phyloP scores from a whole-genome alignment of 805 yeast species.

The Pichia nakasei region DNA sequence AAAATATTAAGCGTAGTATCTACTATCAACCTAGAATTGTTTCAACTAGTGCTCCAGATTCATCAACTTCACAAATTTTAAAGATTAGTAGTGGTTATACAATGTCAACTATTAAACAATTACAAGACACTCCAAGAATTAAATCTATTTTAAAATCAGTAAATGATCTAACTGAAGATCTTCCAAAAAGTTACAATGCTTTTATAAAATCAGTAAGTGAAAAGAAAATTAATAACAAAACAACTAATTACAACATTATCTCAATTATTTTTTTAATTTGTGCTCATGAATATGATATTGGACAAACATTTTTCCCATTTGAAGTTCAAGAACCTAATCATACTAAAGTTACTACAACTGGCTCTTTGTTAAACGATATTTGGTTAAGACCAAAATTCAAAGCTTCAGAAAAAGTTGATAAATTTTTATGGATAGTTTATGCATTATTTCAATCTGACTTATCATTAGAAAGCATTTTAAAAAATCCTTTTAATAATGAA shows the following conservation, averaged over 20 bases:
- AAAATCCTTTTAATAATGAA: conserved; percentile 25
- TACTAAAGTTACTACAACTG: conserved; percentile 11
- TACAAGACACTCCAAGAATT: conserved; percentile 91
- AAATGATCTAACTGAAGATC: conserved; percentile 56
- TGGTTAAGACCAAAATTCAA: conserved; percentile 54
- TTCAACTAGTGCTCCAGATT: background rate
- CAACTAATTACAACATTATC: conserved; percentile 45
- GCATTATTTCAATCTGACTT: conserved; percentile 70
- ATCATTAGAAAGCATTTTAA: conserved; percentile 33
- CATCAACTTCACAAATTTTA: conserved; percentile 4
- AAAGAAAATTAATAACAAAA: background rate
- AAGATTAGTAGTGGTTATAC: conserved; percentile 27
- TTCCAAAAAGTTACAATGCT: conserved; percentile 38
- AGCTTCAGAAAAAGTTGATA: conserved; percentile 57
- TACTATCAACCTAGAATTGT: background rate
- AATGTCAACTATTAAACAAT: conserved; percentile 52
- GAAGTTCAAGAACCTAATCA: conserved; percentile 7
- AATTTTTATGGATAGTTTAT: conserved; percentile 79
- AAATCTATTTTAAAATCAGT: conserved; percentile 86
- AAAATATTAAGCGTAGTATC: background rate
- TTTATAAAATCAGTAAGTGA: conserved; percentile 24
- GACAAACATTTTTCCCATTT: conserved; percentile 21
- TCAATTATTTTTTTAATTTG: conserved; percentile 69
- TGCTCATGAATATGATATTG: conserved; percentile 38
- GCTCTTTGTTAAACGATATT: conserved; percentile 60